Percentiles rank a stretch among this genome's conserved stretches.
phyloP scores from a whole-genome alignment of 306 rosid species.

The Medicago ruthenica region DNA sequence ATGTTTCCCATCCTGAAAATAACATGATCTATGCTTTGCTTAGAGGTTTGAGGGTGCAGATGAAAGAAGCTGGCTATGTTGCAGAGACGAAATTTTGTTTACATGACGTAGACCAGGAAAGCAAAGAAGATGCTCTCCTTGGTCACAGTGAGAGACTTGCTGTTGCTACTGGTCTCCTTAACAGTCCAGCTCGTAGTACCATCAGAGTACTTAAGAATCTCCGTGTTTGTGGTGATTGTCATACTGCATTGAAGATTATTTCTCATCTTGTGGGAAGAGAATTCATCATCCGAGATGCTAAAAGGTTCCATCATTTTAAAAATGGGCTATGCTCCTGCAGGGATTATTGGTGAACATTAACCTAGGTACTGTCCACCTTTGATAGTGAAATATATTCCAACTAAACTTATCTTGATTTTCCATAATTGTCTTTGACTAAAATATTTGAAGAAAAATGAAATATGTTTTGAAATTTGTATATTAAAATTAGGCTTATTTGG shows the following conservation, averaged over 20 bases:
- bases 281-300: slow-evolving; percentile 31
- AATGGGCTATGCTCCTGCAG: slow-evolving; percentile 55
- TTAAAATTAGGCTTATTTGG: too few relatives aligned
- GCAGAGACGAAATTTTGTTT: slow-evolving; percentile 78
- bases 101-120: slow-evolving; percentile 85
- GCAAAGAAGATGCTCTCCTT: slow-evolving; percentile 86
- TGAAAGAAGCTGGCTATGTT: slow-evolving; percentile 86
- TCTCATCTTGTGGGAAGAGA: slow-evolving; percentile 32
- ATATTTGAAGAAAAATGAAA: neutral
- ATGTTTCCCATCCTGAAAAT: slow-evolving; percentile 64
- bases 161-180: slow-evolving; percentile 72
- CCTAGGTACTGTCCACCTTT: slow-evolving; percentile 39
- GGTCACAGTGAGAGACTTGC: slow-evolving; percentile 91
- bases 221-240: slow-evolving; percentile 34
- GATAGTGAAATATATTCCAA: slow-evolving; percentile 1
- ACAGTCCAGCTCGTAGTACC: slow-evolving; percentile 65
- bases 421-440: neutral
- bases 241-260: slow-evolving; percentile 34
- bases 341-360: slow-evolving; percentile 57
- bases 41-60: slow-evolving; percentile 71
- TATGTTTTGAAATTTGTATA: neutral
- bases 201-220: slow-evolving; percentile 64
- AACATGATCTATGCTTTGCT: slow-evolving; percentile 67
- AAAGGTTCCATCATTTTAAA: slow-evolving; percentile 48
- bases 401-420: neutral